A percentile compares a stretch with the other conserved stretches of the same genome.
These are phyloP conservation scores for Mrakia blollopis DNA, from an alignment of 768 basidiomycete genomes.

Conservation along the genomic window DNA sequence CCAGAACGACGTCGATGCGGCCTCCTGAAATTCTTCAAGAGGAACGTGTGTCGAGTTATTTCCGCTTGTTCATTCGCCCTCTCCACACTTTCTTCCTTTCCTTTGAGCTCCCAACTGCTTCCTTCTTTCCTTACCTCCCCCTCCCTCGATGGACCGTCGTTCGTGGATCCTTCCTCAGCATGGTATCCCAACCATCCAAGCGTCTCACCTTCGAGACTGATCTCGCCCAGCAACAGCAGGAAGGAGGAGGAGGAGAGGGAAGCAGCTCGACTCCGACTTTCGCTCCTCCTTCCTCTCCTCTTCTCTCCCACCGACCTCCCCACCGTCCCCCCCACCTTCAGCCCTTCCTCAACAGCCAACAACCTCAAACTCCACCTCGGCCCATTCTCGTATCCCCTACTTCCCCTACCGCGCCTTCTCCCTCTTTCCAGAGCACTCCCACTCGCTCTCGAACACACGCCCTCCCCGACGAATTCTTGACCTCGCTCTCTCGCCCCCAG, in stretches of 20 bases:
- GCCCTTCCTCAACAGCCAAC: background rate
- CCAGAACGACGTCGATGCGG: too few relatives aligned
- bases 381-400: background rate
- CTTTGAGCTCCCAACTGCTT: background rate
- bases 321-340: background rate
- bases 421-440: background rate
- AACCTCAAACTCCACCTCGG: background rate
- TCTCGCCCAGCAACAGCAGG: background rate
- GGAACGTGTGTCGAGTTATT: background rate
- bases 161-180: background rate
- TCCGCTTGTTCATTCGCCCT: background rate
- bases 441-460: background rate
- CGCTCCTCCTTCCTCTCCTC: background rate
- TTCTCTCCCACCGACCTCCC: background rate
- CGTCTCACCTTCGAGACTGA: constrained; percentile 15
- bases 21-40: too few relatives aligned
- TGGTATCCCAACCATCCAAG: constrained; percentile 4
- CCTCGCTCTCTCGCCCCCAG: background rate
- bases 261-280: too few relatives aligned
- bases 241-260: background rate
- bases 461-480: background rate
- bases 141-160: constrained; percentile 13
- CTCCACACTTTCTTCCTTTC: background rate
- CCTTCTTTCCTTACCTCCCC: too few relatives aligned
- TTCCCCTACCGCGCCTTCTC: background rate